These are phyloP conservation scores for Sistotremastrum suecicum DNA, from an alignment of 768 basidiomycete genomes.

Conservation along the genomic window DNA sequence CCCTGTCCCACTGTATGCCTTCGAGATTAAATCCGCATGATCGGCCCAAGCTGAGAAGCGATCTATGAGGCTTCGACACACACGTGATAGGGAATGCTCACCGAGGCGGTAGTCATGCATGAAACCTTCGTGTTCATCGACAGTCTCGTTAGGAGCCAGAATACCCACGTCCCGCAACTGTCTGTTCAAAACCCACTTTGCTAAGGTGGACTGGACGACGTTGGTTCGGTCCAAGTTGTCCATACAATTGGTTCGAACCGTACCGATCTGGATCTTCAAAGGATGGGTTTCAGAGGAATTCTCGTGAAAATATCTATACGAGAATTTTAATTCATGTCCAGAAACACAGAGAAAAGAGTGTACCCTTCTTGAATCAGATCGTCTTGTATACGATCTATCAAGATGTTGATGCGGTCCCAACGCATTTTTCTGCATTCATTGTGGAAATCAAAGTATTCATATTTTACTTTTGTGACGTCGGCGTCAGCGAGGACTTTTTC, in stretches of 20 bases:
- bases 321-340: not conserved
- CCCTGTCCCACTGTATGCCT: slow-evolving; percentile 88
- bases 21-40: slow-evolving; percentile 82
- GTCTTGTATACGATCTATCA: slow-evolving; percentile 63
- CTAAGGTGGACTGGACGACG: slow-evolving; percentile 86
- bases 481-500: slow-evolving; percentile 45
- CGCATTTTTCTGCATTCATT: slow-evolving; percentile 88
- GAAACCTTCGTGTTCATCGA: slow-evolving; percentile 74
- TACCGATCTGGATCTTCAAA: slow-evolving; percentile 52
- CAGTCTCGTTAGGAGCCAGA: slow-evolving; percentile 47
- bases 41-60: slow-evolving; percentile 80
- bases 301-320: slow-evolving; percentile 62
- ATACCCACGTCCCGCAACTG: slow-evolving; percentile 69
- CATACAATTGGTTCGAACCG: slow-evolving; percentile 94
- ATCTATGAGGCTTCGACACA: not conserved
- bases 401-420: slow-evolving; percentile 80
- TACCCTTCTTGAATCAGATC: slow-evolving; percentile 61
- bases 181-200: slow-evolving; percentile 66
- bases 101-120: slow-evolving; percentile 79
- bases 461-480: slow-evolving; percentile 55
- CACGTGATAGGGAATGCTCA: slow-evolving; percentile 24
- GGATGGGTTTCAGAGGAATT: slow-evolving; percentile 33
- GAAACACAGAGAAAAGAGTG: slow-evolving; percentile 7
- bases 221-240: slow-evolving; percentile 94
- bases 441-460: slow-evolving; percentile 97